Percentiles rank a stretch among this genome's conserved stretches.
These are phyloP conservation scores for Diutina neorugosa DNA, from an alignment of 1,139 yeast species.

Conservation along the genomic window DNA sequence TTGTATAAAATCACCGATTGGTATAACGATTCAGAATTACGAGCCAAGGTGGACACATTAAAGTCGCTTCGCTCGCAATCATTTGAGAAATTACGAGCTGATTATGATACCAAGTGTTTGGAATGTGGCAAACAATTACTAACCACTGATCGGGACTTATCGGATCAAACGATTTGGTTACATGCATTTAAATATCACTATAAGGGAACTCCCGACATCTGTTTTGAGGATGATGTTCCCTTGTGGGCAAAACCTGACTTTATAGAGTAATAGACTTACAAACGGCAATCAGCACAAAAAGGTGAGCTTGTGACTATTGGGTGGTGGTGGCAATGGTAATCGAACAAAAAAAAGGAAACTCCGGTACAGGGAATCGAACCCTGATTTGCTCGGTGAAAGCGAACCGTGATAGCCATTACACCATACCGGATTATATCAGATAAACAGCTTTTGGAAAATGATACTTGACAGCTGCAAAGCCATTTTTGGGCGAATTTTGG, in stretches of 20 bases:
- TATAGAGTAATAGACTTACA: neutral
- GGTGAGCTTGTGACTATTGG: too few species aligned
- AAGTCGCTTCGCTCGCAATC: constrained; percentile 7
- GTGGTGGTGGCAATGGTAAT: too few species aligned
- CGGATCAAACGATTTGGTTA: constrained; percentile 35
- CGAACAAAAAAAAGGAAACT: constrained; percentile 14
- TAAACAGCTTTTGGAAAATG: neutral
- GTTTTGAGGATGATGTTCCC: constrained; percentile 26
- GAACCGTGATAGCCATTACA: constrained; percentile 38
- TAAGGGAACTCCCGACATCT: constrained; percentile 11
- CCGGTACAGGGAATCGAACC: constrained; percentile 65
- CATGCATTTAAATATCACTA: constrained; percentile 43
- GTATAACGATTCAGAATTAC: constrained; percentile 9
- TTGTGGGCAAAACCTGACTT: constrained; percentile 17
- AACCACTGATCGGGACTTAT: constrained; percentile 22
- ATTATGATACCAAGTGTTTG: constrained; percentile 19
- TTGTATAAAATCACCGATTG: constrained; percentile 10
- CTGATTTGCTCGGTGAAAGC: constrained; percentile 55
- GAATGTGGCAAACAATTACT: constrained; percentile 33
- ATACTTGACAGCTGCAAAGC: too few species aligned
- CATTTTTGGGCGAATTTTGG: too few species aligned
- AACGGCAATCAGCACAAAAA: neutral
- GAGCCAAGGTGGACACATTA: constrained; percentile 6
- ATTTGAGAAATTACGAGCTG: constrained; percentile 11
- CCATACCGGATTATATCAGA: constrained; percentile 22